Evolutionary conservation across 2,329 filamentous ascomycete species (phyloP).

Genomic region (Paraphaeosphaeria sporulosa): DNA sequence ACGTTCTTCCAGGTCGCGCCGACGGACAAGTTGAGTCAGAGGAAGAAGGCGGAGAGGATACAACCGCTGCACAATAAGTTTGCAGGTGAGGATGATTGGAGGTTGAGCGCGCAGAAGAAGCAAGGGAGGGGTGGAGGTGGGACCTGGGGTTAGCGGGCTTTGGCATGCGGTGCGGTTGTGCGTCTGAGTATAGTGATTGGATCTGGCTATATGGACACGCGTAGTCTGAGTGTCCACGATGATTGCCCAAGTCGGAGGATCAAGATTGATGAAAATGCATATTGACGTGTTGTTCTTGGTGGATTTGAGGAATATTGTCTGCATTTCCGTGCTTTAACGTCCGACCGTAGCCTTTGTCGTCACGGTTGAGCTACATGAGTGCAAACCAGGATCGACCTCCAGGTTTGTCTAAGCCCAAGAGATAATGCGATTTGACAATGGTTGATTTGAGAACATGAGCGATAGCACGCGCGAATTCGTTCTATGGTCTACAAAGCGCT

Average conservation of each 20-base stretch:
- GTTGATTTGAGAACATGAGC: no score
- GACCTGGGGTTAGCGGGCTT: constrained; percentile 83
- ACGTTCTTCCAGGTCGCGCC: constrained; percentile 98
- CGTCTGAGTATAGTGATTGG: background rate
- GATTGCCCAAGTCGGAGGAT: background rate
- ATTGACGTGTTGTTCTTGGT: no score
- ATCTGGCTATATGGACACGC: background rate
- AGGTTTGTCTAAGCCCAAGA: no score
- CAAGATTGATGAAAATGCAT: no score
- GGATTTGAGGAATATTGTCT: no score
- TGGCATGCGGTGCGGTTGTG: background rate
- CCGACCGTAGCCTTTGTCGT: no score
- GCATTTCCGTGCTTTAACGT: no score
- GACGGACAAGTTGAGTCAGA: constrained; percentile 84
- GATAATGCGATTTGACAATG: no score
- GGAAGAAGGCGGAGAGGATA: constrained; percentile 93
- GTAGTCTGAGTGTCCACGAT: background rate
- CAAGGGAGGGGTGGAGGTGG: constrained; percentile 87
- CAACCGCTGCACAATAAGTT: constrained; percentile 95
- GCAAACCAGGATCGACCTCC: no score
- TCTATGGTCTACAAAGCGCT: no score
- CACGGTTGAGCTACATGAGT: no score
- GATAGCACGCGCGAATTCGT: no score
- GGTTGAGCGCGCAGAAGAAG: constrained; percentile 84
- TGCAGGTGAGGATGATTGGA: constrained; percentile 92